Base-by-base conservation (phyloP, 2,329 filamentous ascomycete genomes). In the Aspergillus tamarii region DNA sequence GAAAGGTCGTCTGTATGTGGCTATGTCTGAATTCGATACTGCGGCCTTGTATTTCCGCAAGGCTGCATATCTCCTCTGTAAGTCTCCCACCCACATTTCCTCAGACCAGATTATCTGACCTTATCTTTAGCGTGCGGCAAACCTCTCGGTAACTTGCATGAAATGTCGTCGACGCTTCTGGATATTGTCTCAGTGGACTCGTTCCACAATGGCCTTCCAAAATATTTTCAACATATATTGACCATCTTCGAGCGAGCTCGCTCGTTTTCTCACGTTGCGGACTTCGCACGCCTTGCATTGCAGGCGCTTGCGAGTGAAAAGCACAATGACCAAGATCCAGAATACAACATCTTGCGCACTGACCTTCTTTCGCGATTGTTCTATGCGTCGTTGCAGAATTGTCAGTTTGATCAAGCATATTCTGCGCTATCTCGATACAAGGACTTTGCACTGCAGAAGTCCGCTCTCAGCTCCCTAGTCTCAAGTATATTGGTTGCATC, bases 191-290 rank as follows among this genome's bases (percentile, higher is more conserved):
- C 97, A 68, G 90, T 89, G 14, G 82, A 84, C 59, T 82, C 76
- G 59, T 89, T 90, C 73, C 84, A 93, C 73, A 87, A 87, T 61
- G 95, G 94, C 1, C 84, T 94, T 46, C 86, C 92, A 6, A 89
- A 87, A 66, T 99, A 97, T 79, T 96, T 96, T 77, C 88, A 90
- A 48, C 95, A 99, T 76, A 87, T 98, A 57, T 86, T 94, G 14
- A 85, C 88, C 23, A 84, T 99, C 1, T 98, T 91, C 73, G 94
- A 97, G 75, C 87, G 87, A 69, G 86, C 88, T 50, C 91, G 89
- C 69, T 88, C 90, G 0, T 92, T 91, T 76, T 91, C 91, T 1
- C 91, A 91, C 72, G 92, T 96, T 46, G 87, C 93, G 7, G 92
- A 96, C 68, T 97, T 97, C 81, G 89, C 92, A 45, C 86, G 88